A percentile compares a stretch with the other conserved stretches of the same genome.
Conservation (phyloP, 495 filamentous ascomycete genomes). For the Melanomma pulvis-pyrius region DNA sequence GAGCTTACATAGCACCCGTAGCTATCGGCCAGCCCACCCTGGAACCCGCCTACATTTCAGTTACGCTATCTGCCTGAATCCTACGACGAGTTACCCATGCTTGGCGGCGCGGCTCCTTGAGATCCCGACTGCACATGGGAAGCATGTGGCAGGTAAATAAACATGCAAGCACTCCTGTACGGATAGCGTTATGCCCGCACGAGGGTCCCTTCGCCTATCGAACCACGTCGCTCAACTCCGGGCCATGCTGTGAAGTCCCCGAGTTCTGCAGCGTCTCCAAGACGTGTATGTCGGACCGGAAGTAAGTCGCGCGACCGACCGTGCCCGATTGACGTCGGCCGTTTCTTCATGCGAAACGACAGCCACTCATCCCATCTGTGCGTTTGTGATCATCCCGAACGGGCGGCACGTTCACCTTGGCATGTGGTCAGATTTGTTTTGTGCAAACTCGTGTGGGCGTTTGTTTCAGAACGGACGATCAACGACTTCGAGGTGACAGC, state of each 20-base stretch:
- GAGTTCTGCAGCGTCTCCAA: background rate
- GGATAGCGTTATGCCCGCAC: background rate
- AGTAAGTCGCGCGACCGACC: background rate
- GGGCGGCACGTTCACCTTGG: background rate
- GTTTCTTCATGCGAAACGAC: background rate
- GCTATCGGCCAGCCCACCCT: slow-evolving; percentile 4
- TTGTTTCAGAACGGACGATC: slow-evolving; percentile 3
- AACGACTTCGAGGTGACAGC: background rate
- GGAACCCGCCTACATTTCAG: background rate
- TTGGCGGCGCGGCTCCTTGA: slow-evolving; percentile 2
- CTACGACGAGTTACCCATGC: background rate
- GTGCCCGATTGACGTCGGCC: background rate
- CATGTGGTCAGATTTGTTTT: background rate
- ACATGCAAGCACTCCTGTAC: background rate
- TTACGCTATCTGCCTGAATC: background rate
- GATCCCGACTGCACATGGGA: background rate
- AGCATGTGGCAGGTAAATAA: background rate
- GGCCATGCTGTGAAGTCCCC: background rate
- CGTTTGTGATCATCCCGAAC: background rate
- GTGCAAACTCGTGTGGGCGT: background rate
- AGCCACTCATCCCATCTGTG: background rate
- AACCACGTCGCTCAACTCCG: background rate
- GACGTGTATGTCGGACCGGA: background rate
- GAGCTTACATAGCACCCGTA: background rate
- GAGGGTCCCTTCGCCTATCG: background rate